Evolutionary conservation across 192 early-diverging fungal species (phyloP), one percentile per base, ranked within the genome.

Genomic region (Rhizoclosmatium globosum): DNA sequence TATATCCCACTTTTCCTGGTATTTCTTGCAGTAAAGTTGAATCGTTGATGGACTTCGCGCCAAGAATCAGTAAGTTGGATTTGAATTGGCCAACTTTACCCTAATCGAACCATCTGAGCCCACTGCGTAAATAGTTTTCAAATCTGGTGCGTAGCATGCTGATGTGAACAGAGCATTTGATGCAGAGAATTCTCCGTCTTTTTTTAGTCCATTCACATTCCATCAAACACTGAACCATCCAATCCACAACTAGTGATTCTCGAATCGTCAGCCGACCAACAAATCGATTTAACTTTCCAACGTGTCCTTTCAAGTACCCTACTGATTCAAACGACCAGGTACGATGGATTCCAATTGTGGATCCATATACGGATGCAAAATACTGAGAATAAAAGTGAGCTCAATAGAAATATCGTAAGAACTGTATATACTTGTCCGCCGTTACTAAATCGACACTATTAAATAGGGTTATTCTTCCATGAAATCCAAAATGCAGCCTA

Each of bases 241-340:
- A 82, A 48, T n/a, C 85, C 86, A 64, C 82, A 88, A 13, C 86
- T 81, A 11, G 87, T 66, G 1, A 91, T 7, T 13, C 74, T 65
- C n/a, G 76, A 85, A 81, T 91, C 90, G 71, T 91, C 89, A 43
- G 76, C 59, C 39, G 86, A 85, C 88, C 88, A 91, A 21, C 58
- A 61, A 19, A 91, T 83, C 2, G 82, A 80, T n/a, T 81, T 82
- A 46, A 91, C 83, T 82, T 86, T n/a, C 83, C 84, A 31, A 58
- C 17, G 79, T 88, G 88, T 3, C 80, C 83, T 80, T 89, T 84
- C 47, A 89, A 74, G 71, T 80, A 75, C 21, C 72, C 77, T 39
- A 82, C 50, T 48, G 82, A 74, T 47, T 88, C 87, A 71, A 88
- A 87, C 0, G 85, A 85, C 90, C 90, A 91, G 2, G 86, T 88